Evolutionary conservation across 495 filamentous ascomycete species (phyloP), one percentile per base, ranked within the genome.

Genomic region (Penicillium nucicola): DNA sequence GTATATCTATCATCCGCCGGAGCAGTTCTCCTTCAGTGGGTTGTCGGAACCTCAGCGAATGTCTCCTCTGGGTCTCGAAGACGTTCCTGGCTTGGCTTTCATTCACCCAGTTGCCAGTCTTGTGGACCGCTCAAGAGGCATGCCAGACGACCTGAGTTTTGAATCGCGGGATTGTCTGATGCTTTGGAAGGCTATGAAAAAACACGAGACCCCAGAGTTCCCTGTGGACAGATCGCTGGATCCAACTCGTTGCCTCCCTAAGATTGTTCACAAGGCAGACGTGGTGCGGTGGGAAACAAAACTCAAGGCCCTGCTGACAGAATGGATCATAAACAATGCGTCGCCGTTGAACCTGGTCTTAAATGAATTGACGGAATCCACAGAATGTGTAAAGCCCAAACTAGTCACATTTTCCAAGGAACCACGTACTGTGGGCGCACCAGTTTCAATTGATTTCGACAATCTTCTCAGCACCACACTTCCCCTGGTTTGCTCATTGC

Each of bases 81-180:
- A 64, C n/a, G 51, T 73, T 33, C 37, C 50, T 20, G 70, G 61
- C 10, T 80, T 90, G 55, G 43, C 57, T n/a, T 82, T 82, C 40
- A 59, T 90, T n/a, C 87, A 91, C 65, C 87, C 87, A 3, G 68
- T 88, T 20, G 73, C 81, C 5, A 79, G 78, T 52, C 65, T 92
- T 2, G 61, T 80, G 8, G 78, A 87, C 46, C 69, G 77, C 46
- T 78, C 70, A 25, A 71, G 78, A 52, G 82, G 78, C 11, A 80
- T 85, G 38, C 82, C 77, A 12, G 77, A 76, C 25, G 88, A 91
- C 61, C 64, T 90, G 2, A 75, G 70, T 35, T 64, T 91, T 4
- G 88, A 91, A 61, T 78, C 86, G 3, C 70, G 85, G 13, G 87
- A 92, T 57, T 90, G 87, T 50, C 66, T 83, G 2, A 72, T 54